Conservation (phyloP, 2,329 filamentous ascomycete genomes). For the Fusarium burgessii region DNA sequence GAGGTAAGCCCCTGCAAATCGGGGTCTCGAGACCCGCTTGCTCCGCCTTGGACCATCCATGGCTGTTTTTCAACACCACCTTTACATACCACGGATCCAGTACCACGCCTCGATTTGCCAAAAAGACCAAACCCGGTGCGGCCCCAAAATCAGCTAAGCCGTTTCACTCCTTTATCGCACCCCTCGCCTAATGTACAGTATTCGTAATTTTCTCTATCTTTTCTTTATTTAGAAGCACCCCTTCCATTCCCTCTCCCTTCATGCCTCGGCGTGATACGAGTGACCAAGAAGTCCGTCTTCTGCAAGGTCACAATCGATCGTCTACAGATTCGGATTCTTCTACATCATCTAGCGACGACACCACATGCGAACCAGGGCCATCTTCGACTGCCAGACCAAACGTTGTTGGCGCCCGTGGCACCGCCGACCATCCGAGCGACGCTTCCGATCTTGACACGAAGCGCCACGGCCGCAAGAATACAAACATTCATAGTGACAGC, state of each 20-base stretch:
- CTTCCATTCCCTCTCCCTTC: slow-evolving; percentile 4
- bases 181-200: slow-evolving; percentile 5
- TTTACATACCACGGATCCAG: slow-evolving; percentile 34
- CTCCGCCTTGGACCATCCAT: slow-evolving; percentile 34
- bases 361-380: slow-evolving; percentile 46
- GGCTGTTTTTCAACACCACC: slow-evolving; percentile 42
- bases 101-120: slow-evolving; percentile 36
- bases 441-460: slow-evolving; percentile 47
- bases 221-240: slow-evolving; percentile 5
- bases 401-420: slow-evolving; percentile 43
- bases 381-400: slow-evolving; percentile 41
- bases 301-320: slow-evolving; percentile 33
- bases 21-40: slow-evolving; percentile 42
- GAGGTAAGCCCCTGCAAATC: slow-evolving; percentile 32
- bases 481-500: slow-evolving; percentile 50
- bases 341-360: slow-evolving; percentile 40
- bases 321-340: slow-evolving; percentile 26
- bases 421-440: slow-evolving; percentile 43
- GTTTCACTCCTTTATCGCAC: slow-evolving; percentile 27
- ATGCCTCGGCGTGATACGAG: slow-evolving; percentile 41
- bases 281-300: slow-evolving; percentile 43
- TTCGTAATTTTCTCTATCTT: slow-evolving; percentile 20
- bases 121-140: slow-evolving; percentile 33
- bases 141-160: slow-evolving; percentile 28
- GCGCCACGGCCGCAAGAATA: slow-evolving; percentile 50